These are phyloP conservation scores for Tephrocybe sp. DNA, from an alignment of 768 basidiomycete genomes.

Conservation along the genomic window DNA sequence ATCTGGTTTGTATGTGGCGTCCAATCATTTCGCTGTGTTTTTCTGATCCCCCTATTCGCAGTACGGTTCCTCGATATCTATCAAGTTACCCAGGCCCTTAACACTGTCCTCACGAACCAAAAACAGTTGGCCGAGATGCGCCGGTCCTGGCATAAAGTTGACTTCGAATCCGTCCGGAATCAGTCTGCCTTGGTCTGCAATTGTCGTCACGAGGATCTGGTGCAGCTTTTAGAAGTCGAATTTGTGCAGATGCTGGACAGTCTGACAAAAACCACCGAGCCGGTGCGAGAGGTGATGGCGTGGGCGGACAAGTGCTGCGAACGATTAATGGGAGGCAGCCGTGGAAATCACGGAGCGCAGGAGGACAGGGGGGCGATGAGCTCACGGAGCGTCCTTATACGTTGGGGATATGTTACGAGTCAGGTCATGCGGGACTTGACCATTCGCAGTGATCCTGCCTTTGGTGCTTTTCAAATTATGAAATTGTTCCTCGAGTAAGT, in stretches of 20 bases:
- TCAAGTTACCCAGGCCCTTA: constrained; percentile 87
- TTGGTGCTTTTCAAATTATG: constrained; percentile 90
- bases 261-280: constrained; percentile 70
- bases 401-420: constrained; percentile 92
- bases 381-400: constrained; percentile 83
- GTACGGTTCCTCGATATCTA: constrained; percentile 92
- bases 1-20: constrained; percentile 74
- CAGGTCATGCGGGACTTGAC: constrained; percentile 93
- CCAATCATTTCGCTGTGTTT: constrained; percentile 2
- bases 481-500: constrained; percentile 89
- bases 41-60: constrained; percentile 28
- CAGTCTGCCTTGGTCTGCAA: constrained; percentile 94
- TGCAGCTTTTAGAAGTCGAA: constrained; percentile 83
- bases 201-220: constrained; percentile 86
- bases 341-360: constrained; percentile 47
- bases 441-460: constrained; percentile 89
- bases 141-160: constrained; percentile 83
- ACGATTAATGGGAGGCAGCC: constrained; percentile 71
- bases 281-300: constrained; percentile 83
- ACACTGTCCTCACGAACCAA: constrained; percentile 84
- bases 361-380: constrained; percentile 84
- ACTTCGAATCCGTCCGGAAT: constrained; percentile 89
- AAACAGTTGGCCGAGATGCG: constrained; percentile 87
- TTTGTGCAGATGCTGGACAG: constrained; percentile 77
- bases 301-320: constrained; percentile 94